Base-by-base conservation (phyloP, 2,329 filamentous ascomycete species). In the Xylaria digitata region DNA sequence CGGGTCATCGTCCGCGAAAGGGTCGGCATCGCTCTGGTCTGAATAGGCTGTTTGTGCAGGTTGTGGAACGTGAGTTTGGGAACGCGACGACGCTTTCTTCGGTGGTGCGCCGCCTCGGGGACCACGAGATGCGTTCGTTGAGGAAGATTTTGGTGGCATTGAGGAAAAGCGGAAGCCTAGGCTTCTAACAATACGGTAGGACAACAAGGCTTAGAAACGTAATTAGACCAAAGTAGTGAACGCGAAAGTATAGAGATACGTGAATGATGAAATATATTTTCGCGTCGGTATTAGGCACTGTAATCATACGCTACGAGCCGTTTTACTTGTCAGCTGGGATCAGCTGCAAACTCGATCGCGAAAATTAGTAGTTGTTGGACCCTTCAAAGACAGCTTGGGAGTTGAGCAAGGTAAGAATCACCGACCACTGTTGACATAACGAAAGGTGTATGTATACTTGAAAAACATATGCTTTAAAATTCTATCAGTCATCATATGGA, bases 61-160 rank as follows among this genome's bases (percentile, higher is more conserved):
- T 23, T 53, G 60, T 5, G 69, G 56, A 9, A 53, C n/a, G 19
- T 62, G 37, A 40, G 60, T 9, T 19, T 68, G 67, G 34, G 68
- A 63, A 23, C 68, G 66, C 0, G 73, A 71, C 5, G 70, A 65
- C 3, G 68, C 26, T 26, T 69, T 65, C 15, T 68, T 65, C 19
- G 67, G 45, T 49, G 64, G n/a, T 11, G 54, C 48, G 17, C 62
- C 45, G 26, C 71, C 68, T 6, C 80, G 62, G 43, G 64, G 11
- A 30, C 80, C 81, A 43, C 82, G 81, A 34, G 75, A 63, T 11
- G 75, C 70, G 8, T 76, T 72, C 4, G 77, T 73, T 3, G 79
- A 71, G 0, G 81, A 73, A 66, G 78, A 75, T 53, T 82, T 84
- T 1, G 83, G 80, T 34, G 84, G 80, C 82, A 85, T 85, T 1